Conservation (phyloP, 2,329 filamentous ascomycete species). For the Cladosporium cucumerinum region DNA sequence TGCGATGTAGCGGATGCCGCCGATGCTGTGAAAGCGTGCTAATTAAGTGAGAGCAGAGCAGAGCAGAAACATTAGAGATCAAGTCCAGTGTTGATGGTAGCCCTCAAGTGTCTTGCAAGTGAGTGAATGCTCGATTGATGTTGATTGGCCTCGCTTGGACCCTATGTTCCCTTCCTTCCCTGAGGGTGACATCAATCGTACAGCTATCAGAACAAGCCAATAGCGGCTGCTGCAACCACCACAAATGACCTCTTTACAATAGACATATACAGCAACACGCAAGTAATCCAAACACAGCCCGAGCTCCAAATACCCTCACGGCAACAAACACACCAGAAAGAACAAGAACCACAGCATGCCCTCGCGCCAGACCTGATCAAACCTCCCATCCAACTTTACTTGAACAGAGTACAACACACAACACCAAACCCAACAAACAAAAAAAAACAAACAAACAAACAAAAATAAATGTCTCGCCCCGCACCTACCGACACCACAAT, state of each 20-base stretch:
- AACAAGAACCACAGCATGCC: background rate
- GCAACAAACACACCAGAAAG: background rate
- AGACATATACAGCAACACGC: background rate
- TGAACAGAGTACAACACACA: background rate
- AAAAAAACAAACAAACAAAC: background rate
- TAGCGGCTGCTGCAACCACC: background rate
- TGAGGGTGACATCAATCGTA: background rate
- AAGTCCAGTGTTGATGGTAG: background rate
- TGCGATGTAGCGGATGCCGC: background rate
- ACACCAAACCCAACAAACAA: background rate
- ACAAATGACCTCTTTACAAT: background rate
- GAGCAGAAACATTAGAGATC: background rate
- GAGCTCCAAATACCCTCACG: background rate
- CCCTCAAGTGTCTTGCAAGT: background rate
- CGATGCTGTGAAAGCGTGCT: background rate
- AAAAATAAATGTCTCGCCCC: slow-evolving; percentile 6
- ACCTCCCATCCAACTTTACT: background rate
- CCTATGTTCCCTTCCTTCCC: background rate
- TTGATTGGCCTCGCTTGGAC: background rate
- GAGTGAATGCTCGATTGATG: background rate
- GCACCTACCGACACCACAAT: background rate
- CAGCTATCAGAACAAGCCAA: slow-evolving; percentile 3
- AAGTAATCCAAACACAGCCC: background rate
- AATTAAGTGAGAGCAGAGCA: background rate
- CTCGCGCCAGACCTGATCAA: background rate